Percentiles rank a stretch among this genome's conserved stretches.
These are phyloP conservation scores for Beauveria scarabaeidicola DNA, from an alignment of 2,329 filamentous ascomycete species.

Conservation along the genomic window DNA sequence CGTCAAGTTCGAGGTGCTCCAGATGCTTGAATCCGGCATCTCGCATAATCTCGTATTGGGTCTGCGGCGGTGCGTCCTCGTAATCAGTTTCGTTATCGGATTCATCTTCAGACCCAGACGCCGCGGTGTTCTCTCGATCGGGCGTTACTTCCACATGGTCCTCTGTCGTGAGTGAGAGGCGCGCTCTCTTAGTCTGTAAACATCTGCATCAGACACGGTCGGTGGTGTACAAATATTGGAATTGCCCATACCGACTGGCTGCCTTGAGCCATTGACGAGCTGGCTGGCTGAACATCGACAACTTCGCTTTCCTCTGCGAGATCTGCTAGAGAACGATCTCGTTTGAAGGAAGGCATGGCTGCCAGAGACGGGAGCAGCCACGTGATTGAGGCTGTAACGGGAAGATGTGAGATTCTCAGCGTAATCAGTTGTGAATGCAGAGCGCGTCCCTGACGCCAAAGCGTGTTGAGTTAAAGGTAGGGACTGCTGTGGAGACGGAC, in stretches of 20 bases:
- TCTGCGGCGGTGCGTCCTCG: conserved; percentile 35
- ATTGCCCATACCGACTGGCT: background rate
- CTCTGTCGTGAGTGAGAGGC: conserved; percentile 14
- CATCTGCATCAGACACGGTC: background rate
- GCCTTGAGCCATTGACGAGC: conserved; percentile 2
- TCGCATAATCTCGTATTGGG: conserved; percentile 54
- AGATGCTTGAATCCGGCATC: conserved; percentile 53
- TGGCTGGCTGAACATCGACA: background rate
- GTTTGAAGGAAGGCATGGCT: conserved; percentile 1
- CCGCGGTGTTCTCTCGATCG: conserved; percentile 18
- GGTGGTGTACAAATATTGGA: background rate
- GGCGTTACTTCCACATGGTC: conserved; percentile 14
- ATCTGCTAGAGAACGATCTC: background rate
- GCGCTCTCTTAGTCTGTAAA: conserved; percentile 4
- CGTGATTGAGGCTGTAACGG: background rate
- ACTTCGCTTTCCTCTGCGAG: background rate
- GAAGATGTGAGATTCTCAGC: background rate
- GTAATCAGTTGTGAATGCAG: background rate
- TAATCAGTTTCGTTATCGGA: conserved; percentile 25
- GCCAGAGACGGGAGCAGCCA: background rate
- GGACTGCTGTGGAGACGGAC: background rate
- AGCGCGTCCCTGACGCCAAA: background rate
- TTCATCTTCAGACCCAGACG: conserved; percentile 18
- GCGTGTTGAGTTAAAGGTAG: background rate
- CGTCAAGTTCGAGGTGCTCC: conserved; percentile 47